phyloP scores from a whole-genome alignment of 1,139 yeast species.

The Saccharomyces hybrid region DNA sequence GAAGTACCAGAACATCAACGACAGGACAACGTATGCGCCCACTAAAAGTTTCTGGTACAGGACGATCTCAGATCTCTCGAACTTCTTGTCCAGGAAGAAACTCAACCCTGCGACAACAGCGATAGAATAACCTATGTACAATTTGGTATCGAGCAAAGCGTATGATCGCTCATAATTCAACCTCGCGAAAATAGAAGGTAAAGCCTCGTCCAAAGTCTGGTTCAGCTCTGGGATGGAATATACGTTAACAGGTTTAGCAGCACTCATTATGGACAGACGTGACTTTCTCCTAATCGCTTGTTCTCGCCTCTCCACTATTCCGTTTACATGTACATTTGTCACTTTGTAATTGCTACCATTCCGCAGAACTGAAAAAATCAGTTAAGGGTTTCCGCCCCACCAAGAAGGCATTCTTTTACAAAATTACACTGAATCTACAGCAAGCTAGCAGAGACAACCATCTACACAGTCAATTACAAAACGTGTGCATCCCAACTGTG shows the following conservation, averaged over 20 bases:
- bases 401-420: not conserved
- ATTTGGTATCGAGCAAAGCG: slow-evolving; percentile 49
- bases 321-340: not conserved
- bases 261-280: slow-evolving; percentile 1
- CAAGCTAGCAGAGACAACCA: not conserved
- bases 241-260: slow-evolving; percentile 30
- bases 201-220: slow-evolving; percentile 24
- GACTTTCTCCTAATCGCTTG: not conserved
- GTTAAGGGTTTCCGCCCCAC: not conserved
- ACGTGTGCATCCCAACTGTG: not conserved
- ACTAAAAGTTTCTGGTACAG: slow-evolving; percentile 41
- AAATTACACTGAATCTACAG: not conserved
- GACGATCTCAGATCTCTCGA: slow-evolving; percentile 39
- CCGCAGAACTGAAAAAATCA: not conserved
- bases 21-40: slow-evolving; percentile 43
- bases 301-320: not conserved
- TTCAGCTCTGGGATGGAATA: slow-evolving; percentile 29
- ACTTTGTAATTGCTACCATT: not conserved
- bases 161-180: slow-evolving; percentile 62
- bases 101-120: slow-evolving; percentile 61
- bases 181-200: slow-evolving; percentile 38
- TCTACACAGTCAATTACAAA: no score
- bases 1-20: slow-evolving; percentile 44
- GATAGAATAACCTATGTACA: slow-evolving; percentile 61
- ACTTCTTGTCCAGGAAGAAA: slow-evolving; percentile 60